Conservation (phyloP, 257 asterid species). For the Lantana camara region DNA sequence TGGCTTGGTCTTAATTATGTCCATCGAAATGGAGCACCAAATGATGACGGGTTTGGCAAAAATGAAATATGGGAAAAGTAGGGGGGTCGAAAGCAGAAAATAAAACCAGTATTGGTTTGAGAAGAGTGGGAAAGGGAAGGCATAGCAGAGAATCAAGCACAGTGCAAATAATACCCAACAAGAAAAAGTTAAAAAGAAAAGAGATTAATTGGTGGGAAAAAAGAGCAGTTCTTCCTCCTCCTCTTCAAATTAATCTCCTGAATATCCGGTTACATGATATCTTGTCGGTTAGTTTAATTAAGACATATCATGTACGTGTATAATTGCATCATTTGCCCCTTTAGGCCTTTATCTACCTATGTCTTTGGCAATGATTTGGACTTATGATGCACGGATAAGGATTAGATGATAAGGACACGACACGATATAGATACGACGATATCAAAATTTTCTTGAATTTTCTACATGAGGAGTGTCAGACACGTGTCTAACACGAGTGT, state of each 20-base stretch:
- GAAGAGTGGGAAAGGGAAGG: constrained; percentile 28
- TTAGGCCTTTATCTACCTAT: no score
- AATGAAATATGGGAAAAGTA: neutral
- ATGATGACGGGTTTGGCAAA: neutral
- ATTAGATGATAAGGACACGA: no score
- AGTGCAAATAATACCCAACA: constrained; percentile 42
- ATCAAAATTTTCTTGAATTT: no score
- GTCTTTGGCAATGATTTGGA: constrained; percentile 13
- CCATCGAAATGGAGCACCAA: neutral
- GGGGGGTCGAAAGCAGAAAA: neutral
- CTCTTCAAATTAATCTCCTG: constrained; percentile 37
- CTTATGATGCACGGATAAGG: no score
- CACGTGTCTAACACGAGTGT: no score
- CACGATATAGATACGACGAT: no score
- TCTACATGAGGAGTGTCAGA: no score
- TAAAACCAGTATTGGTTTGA: neutral
- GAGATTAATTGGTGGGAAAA: neutral
- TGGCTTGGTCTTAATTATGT: neutral
- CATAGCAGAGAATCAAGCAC: constrained; percentile 33
- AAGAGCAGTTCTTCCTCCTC: neutral
- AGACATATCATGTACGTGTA: neutral
- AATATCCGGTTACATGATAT: constrained; percentile 49
- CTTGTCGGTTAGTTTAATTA: constrained; percentile 42
- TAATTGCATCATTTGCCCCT: constrained; percentile 24
- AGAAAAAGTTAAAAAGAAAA: constrained; percentile 37